Evolutionary conservation across 1,284 basidiomycete species (phyloP).

Genomic region (Termitomyces sp.): DNA sequence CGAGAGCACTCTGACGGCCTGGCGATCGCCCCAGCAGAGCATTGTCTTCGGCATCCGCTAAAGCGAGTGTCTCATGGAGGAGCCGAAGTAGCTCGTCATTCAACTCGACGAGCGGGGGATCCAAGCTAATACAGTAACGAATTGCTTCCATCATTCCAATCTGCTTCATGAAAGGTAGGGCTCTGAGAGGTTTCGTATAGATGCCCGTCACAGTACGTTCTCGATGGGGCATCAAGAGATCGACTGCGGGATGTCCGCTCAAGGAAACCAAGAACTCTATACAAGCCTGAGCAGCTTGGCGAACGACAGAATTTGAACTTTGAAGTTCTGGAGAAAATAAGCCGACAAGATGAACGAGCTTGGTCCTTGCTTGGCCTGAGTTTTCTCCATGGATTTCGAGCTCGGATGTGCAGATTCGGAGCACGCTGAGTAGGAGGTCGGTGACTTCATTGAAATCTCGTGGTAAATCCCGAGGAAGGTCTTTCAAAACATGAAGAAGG

Average conservation of each 20-base stretch:
- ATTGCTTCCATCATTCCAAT: conserved; percentile 99
- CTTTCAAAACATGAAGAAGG: conserved; percentile 91
- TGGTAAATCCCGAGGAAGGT: conserved; percentile 89
- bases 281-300: conserved; percentile 80
- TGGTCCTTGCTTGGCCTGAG: conserved; percentile 41
- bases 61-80: conserved; percentile 89
- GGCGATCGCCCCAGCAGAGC: conserved; percentile 74
- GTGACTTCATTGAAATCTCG: conserved; percentile 78
- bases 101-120: conserved; percentile 83
- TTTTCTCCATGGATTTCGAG: conserved; percentile 38
- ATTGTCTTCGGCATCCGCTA: conserved; percentile 93
- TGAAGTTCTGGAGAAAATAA: conserved; percentile 90
- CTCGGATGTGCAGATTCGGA: conserved; percentile 66
- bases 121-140: conserved; percentile 83
- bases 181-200: conserved; percentile 95
- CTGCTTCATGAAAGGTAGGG: conserved; percentile 93
- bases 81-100: conserved; percentile 92
- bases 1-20: conserved; percentile 76
- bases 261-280: conserved; percentile 79
- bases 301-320: conserved; percentile 82
- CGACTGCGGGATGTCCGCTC: conserved; percentile 68
- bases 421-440: conserved; percentile 73
- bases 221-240: conserved; percentile 81
- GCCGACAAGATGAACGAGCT: conserved; percentile 65
- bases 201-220: conserved; percentile 87